Evolutionary conservation across 495 filamentous ascomycete species (phyloP).

Genomic region (Hypoxylon fragiforme): DNA sequence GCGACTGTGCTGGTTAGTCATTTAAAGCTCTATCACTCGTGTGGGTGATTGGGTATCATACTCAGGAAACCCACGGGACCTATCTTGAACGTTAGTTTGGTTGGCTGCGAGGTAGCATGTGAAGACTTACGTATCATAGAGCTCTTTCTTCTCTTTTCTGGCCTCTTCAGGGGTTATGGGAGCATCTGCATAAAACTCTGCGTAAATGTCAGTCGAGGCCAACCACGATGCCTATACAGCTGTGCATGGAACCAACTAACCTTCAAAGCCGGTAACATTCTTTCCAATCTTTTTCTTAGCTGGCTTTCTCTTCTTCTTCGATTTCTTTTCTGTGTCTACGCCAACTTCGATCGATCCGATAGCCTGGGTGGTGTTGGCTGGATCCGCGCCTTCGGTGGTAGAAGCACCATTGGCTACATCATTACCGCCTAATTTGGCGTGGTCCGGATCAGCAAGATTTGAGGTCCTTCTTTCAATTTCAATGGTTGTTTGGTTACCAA

Average conservation of each 20-base stretch:
- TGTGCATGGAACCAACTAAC: conserved; percentile 29
- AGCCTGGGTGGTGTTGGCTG: background rate
- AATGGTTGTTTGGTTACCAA: background rate
- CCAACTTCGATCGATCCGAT: background rate
- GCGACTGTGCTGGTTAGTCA: conserved; percentile 54
- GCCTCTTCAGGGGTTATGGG: conserved; percentile 72
- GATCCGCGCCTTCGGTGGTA: conserved; percentile 1
- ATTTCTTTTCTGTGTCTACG: conserved; percentile 7
- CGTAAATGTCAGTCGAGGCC: conserved; percentile 2
- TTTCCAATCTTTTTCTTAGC: conserved; percentile 40
- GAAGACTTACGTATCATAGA: conserved; percentile 58
- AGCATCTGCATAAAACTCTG: conserved; percentile 73
- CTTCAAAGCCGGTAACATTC: conserved; percentile 49
- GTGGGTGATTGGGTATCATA: conserved; percentile 26
- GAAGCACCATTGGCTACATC: background rate
- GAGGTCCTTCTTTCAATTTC: conserved; percentile 2
- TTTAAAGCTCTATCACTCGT: background rate
- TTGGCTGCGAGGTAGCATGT: background rate
- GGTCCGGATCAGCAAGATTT: background rate
- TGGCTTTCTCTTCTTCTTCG: conserved; percentile 44
- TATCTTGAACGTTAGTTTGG: conserved; percentile 27
- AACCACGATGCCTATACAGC: no score
- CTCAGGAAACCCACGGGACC: conserved; percentile 43
- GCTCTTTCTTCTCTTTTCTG: conserved; percentile 56
- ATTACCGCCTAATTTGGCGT: conserved; percentile 1